Evolutionary conservation across 2,329 filamentous ascomycete species (phyloP), one percentile per base, ranked within the genome.

Genomic region (Monosporascus sp.): DNA sequence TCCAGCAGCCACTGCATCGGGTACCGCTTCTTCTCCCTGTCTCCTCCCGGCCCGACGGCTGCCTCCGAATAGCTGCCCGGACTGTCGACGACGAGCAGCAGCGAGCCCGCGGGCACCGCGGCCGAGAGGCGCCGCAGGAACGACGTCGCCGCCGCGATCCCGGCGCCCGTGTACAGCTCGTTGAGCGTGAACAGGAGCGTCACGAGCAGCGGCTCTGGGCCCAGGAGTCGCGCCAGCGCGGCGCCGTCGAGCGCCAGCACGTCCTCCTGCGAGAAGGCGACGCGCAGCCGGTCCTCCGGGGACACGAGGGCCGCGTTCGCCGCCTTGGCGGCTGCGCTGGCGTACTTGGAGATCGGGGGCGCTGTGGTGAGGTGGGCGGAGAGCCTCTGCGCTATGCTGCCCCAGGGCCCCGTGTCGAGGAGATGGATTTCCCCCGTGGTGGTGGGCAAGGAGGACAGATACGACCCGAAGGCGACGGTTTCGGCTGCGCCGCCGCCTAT

Each of bases 171-270:
- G 74, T 97, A 97, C 0, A 99, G 83, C 72, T 99, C 94, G 69
- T 97, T 97, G 47, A 97, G 80, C 0, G 93, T 97, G 76, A 97
- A 99, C 72, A 97, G 83, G 14, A 97, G 73, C 0, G 92, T 96
- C 15, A 96, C 76, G 1, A 97, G 72, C 3, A 78, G 60, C 9
- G 79, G 74, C 1, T 56, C 52, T 18, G 48, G 7, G 7, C 20
- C 43, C 44, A 74, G 49, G 0, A 74, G 54, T 2, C 57, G 47
- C 0, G 61, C 49, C 31, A 83, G 63, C 4, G 67, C 60, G 2
- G 61, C 58, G 8, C 59, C 56, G 7, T 64, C 64, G 6, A 83
- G 63, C 3, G 62, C 59, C 2, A 87, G 72, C 6, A 77, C 71
- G 63, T 87, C 78, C 7, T 70, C 65, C 56, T 80, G 76, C 15